A percentile compares a stretch with the other conserved stretches of the same genome.
These are phyloP conservation scores for Amauroascus niger DNA, from an alignment of 2,329 filamentous ascomycete species.

Conservation along the genomic window DNA sequence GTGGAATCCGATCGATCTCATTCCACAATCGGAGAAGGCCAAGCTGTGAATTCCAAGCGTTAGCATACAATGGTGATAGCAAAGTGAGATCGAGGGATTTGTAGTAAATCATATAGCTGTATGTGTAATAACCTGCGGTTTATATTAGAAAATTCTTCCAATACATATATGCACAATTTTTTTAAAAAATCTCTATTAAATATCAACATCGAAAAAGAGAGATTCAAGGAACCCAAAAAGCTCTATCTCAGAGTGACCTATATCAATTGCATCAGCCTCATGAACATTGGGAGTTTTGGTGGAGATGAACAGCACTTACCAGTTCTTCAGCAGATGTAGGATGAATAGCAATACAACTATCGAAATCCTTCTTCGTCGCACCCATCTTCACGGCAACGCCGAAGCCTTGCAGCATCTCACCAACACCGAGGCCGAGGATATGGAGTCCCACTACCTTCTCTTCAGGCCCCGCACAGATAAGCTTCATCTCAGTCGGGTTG, in stretches of 20 bases:
- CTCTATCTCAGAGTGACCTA: slow-evolving; percentile 24
- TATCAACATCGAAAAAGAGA: slow-evolving; percentile 5
- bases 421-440: slow-evolving; percentile 39
- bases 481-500: slow-evolving; percentile 44
- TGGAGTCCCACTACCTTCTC: slow-evolving; percentile 45
- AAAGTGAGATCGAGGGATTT: background rate
- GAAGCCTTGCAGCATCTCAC: slow-evolving; percentile 66
- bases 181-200: background rate
- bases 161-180: background rate
- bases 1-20: slow-evolving; percentile 52
- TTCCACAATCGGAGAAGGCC: background rate
- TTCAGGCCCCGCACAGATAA: slow-evolving; percentile 40
- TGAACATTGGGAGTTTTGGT: background rate
- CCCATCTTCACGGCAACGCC: slow-evolving; percentile 72
- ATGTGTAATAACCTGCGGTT: background rate
- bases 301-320: slow-evolving; percentile 35
- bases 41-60: slow-evolving; percentile 5
- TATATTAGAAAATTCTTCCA: background rate
- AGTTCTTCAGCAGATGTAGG: slow-evolving; percentile 68
- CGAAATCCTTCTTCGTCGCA: slow-evolving; percentile 66
- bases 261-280: slow-evolving; percentile 3
- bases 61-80: background rate
- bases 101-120: background rate
- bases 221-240: background rate
- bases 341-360: slow-evolving; percentile 66